Evolutionary conservation across 176 grass and related monocot species (phyloP).

Genomic region (Cocos nucifera): DNA sequence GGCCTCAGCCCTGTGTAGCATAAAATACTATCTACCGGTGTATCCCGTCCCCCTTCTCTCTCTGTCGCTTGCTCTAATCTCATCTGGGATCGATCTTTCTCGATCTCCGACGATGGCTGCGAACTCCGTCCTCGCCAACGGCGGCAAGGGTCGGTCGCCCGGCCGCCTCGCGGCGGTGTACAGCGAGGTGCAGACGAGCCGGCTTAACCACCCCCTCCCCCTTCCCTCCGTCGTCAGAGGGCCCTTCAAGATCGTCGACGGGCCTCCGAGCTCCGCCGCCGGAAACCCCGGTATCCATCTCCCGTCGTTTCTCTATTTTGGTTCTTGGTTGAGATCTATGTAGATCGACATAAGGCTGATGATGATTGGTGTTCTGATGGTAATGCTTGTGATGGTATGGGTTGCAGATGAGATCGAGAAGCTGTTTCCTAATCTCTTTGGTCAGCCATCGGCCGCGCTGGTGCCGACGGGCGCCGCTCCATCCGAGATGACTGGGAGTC

Average conservation of each 20-base stretch:
- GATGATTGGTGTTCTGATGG: no score
- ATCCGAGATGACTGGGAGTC: conserved; percentile 13
- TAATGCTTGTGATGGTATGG: background rate
- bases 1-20: no score
- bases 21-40: no score
- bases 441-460: conserved; percentile 60
- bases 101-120: conserved; percentile 20
- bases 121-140: conserved; percentile 39
- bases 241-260: conserved; percentile 46
- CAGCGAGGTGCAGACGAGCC: conserved; percentile 90
- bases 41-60: no score
- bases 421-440: conserved; percentile 74
- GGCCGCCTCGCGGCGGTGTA: conserved; percentile 62
- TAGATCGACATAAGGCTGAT: no score
- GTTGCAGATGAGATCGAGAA: conserved; percentile 83
- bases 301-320: background rate
- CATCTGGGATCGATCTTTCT: no score
- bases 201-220: conserved; percentile 67
- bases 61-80: no score
- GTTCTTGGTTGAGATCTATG: background rate
- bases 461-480: conserved; percentile 33
- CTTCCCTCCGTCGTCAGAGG: conserved; percentile 66
- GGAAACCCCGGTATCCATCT: conserved; percentile 50
- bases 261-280: conserved; percentile 61
- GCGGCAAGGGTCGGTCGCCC: conserved; percentile 25